phyloP scores from a whole-genome alignment of 2,329 filamentous ascomycete genomes.

The Pseudopithomyces maydicus region DNA sequence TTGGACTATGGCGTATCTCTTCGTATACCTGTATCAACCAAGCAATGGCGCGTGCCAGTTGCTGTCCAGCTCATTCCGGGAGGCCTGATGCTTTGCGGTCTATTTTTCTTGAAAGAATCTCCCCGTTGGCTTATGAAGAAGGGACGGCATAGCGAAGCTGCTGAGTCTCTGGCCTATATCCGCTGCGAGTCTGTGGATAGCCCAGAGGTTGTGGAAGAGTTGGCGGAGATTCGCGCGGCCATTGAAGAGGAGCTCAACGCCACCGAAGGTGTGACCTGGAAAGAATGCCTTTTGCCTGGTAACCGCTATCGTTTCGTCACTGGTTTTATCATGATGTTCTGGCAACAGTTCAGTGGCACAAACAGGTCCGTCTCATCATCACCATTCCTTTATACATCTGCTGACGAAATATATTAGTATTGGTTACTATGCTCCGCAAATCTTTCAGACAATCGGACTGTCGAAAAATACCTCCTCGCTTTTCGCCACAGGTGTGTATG shows the following conservation, averaged over 20 bases:
- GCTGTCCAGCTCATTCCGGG: constrained; percentile 50
- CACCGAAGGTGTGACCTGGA: constrained; percentile 50
- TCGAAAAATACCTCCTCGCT: constrained; percentile 56
- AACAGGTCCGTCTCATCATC: constrained; percentile 11
- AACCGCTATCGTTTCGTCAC: constrained; percentile 46
- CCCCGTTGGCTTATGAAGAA: constrained; percentile 64
- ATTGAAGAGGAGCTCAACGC: constrained; percentile 48
- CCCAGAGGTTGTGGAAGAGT: constrained; percentile 31
- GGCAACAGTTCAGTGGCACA: constrained; percentile 43
- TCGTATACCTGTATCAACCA: constrained; percentile 47
- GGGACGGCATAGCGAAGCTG: constrained; percentile 60
- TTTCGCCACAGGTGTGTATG: constrained; percentile 71
- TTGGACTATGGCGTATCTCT: constrained; percentile 40
- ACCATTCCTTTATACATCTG: neutral
- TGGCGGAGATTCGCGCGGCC: constrained; percentile 48
- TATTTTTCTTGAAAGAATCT: constrained; percentile 63
- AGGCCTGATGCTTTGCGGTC: constrained; percentile 49
- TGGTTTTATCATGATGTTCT: constrained; percentile 47
- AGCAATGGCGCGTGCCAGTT: constrained; percentile 58
- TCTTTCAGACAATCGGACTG: constrained; percentile 49
- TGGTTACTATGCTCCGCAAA: constrained; percentile 39
- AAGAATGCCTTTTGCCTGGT: constrained; percentile 45
- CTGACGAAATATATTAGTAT: constrained; percentile 42
- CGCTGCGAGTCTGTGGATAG: constrained; percentile 33
- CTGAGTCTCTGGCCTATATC: constrained; percentile 43